A percentile compares a stretch with the other conserved stretches of the same genome.
These are phyloP conservation scores for Sugiyamaella sp. DNA, from an alignment of 1,139 yeast species.

Conservation along the genomic window DNA sequence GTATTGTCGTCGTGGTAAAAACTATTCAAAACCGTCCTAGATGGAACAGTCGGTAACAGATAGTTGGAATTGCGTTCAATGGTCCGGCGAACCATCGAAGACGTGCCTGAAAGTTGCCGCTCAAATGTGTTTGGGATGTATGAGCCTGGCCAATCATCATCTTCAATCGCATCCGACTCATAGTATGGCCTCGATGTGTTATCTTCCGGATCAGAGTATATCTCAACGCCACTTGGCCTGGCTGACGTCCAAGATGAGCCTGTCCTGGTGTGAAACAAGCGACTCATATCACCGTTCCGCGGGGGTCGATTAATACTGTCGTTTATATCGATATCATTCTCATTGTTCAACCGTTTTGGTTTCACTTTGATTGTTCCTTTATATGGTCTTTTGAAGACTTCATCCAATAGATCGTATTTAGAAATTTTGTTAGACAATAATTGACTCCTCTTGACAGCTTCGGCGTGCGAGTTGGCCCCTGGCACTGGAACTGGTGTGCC, in stretches of 20 bases:
- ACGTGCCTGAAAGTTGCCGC: conserved; percentile 8
- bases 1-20: background rate
- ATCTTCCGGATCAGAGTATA: conserved; percentile 27
- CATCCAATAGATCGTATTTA: conserved; percentile 38
- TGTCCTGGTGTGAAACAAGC: conserved; percentile 5
- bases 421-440: conserved; percentile 27
- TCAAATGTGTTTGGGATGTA: conserved; percentile 3
- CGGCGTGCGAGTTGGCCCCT: background rate
- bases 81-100: conserved; percentile 1
- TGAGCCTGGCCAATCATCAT: conserved; percentile 18
- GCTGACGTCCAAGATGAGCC: conserved; percentile 10
- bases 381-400: conserved; percentile 39
- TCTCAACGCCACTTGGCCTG: conserved; percentile 15
- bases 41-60: conserved; percentile 20
- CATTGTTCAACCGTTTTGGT: conserved; percentile 6
- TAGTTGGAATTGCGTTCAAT: conserved; percentile 3
- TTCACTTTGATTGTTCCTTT: conserved; percentile 34
- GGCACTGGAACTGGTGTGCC: background rate
- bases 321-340: background rate
- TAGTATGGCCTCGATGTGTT: conserved; percentile 14
- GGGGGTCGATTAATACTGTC: conserved; percentile 1
- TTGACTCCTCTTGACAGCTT: conserved; percentile 7
- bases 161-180: conserved; percentile 25
- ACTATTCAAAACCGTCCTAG: conserved; percentile 15
- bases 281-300: conserved; percentile 10